Conservation (phyloP, 2,329 filamentous ascomycete species). For the Coniochaeta sp. region DNA sequence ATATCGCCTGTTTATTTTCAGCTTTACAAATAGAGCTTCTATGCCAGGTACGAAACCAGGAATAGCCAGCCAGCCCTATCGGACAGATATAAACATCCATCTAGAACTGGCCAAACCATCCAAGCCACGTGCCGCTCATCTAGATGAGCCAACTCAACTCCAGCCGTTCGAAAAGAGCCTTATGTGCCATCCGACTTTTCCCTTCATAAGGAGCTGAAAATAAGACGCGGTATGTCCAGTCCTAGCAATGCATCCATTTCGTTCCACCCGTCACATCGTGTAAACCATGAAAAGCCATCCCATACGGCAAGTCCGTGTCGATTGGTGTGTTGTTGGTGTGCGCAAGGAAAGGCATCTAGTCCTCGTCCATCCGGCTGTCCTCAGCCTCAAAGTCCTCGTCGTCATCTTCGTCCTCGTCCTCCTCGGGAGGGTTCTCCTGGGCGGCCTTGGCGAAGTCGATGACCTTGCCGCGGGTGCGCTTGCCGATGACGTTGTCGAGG, state of each 20-base stretch:
- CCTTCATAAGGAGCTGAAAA: neutral
- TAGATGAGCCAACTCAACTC: neutral
- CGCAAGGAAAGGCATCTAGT: slow-evolving; percentile 18
- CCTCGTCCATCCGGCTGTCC: slow-evolving; percentile 52
- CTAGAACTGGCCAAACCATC: neutral
- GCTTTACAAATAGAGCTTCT: neutral
- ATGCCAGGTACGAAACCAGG: neutral
- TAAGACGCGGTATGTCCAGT: neutral
- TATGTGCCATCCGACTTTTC: neutral
- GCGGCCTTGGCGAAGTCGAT: slow-evolving; percentile 94
- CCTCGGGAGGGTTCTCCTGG: slow-evolving; percentile 65
- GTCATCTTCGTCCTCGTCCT: slow-evolving; percentile 74
- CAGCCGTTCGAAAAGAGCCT: neutral
- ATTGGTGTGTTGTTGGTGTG: slow-evolving; percentile 1
- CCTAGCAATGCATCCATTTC: neutral
- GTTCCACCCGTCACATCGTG: slow-evolving; percentile 9
- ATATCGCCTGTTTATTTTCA: neutral
- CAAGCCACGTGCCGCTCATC: neutral
- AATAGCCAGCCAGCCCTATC: neutral
- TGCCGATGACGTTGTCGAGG: slow-evolving; percentile 76
- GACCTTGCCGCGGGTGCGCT: slow-evolving; percentile 79
- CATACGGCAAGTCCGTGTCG: too few relatives aligned
- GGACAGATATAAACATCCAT: neutral
- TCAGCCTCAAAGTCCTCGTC: slow-evolving; percentile 58
- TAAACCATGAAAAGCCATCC: too few relatives aligned